Conservation (phyloP, 257 asterid species). For the Craterostigma plantagineum region DNA sequence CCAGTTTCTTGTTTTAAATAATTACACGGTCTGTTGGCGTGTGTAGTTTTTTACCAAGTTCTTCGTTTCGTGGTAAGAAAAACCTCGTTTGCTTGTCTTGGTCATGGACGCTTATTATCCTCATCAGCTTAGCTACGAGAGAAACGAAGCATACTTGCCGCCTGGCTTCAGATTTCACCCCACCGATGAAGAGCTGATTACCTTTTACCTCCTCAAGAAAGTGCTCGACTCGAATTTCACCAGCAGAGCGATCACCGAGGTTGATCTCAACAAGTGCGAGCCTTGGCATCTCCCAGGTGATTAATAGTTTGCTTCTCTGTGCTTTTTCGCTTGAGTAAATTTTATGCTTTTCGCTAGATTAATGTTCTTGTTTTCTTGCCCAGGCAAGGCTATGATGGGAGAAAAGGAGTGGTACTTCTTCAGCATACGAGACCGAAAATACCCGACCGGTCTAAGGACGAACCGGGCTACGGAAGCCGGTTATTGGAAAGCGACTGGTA, state of each 20-base stretch:
- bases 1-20: too few relatives aligned
- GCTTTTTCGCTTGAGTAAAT: background rate
- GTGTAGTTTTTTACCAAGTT: too few relatives aligned
- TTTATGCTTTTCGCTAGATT: background rate
- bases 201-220: slow-evolving; percentile 5
- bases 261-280: slow-evolving; percentile 6
- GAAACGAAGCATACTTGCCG: background rate
- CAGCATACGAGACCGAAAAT: slow-evolving; percentile 2
- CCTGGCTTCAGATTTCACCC: slow-evolving; percentile 7
- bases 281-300: slow-evolving; percentile 4
- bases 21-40: too few relatives aligned
- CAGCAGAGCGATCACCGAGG: slow-evolving; percentile 3
- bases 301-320: background rate
- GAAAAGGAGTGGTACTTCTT: slow-evolving; percentile 7
- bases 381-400: slow-evolving; percentile 4
- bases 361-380: background rate
- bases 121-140: background rate
- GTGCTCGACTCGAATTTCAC: slow-evolving; percentile 1
- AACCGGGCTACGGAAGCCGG: slow-evolving; percentile 6
- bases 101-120: background rate
- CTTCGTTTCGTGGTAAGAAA: too few relatives aligned
- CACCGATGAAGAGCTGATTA: slow-evolving; percentile 3
- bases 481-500: slow-evolving; percentile 4
- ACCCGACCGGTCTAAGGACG: slow-evolving; percentile 3
- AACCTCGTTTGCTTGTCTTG: background rate